Percentiles rank a stretch among this genome's conserved stretches.
Evolutionary conservation across 345 rosid species (phyloP).

Genomic region (Populus euphratica): DNA sequence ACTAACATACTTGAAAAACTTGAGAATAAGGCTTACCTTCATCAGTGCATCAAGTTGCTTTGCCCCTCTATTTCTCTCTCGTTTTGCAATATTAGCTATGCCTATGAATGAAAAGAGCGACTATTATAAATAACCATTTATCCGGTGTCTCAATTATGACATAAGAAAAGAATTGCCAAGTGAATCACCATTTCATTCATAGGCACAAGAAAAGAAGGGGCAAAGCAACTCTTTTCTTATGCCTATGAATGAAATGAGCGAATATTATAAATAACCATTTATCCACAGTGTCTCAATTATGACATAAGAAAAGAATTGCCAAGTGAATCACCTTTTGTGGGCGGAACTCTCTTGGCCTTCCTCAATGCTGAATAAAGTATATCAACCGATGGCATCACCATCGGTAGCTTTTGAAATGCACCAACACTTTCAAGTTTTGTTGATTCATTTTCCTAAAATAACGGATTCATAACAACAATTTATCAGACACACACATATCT

Average conservation of each 20-base stretch:
- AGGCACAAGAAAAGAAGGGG: too few relatives aligned
- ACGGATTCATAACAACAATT: neutral
- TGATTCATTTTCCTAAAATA: slow-evolving; percentile 41
- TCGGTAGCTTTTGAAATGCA: slow-evolving; percentile 91
- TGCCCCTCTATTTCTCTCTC: slow-evolving; percentile 89
- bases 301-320: neutral
- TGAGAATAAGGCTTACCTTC: slow-evolving; percentile 52
- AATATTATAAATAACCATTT: slow-evolving; percentile 7
- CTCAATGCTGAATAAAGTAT: slow-evolving; percentile 63
- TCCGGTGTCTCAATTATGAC: neutral
- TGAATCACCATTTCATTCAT: slow-evolving; percentile 46
- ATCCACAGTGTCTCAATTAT: neutral
- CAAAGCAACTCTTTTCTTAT: too few relatives aligned
- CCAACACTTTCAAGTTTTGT: slow-evolving; percentile 47
- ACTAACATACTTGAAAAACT: neutral
- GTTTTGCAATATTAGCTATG: slow-evolving; percentile 83
- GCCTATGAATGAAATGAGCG: neutral
- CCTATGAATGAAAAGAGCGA: slow-evolving; percentile 40
- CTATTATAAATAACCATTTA: slow-evolving; percentile 5
- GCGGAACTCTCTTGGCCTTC: slow-evolving; percentile 69
- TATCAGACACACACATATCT: neutral
- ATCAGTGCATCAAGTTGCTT: slow-evolving; percentile 95
- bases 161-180: neutral
- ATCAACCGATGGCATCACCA: slow-evolving; percentile 94
- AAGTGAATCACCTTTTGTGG: slow-evolving; percentile 68